Conservation (phyloP, 306 rosid genomes). For the Fragaria ananassa region DNA sequence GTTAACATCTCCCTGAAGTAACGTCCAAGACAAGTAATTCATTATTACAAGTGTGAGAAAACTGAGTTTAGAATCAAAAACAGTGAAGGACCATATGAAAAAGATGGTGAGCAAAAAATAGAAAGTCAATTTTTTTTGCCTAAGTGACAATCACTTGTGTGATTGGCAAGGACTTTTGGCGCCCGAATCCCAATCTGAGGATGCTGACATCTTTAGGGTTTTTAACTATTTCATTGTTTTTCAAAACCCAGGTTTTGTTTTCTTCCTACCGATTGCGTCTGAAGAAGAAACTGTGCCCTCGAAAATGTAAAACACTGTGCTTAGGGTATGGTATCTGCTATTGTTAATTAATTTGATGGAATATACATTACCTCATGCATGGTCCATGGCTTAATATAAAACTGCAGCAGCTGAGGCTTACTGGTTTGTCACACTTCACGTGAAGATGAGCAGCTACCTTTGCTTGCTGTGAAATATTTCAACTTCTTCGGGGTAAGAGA, state of each 20-base stretch:
- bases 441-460: slow-evolving; percentile 18
- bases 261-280: slow-evolving; percentile 39
- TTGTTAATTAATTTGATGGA: slow-evolving; percentile 33
- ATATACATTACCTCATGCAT: slow-evolving; percentile 40
- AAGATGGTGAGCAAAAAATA: slow-evolving; percentile 18
- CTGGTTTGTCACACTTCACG: slow-evolving; percentile 52
- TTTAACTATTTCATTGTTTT: slow-evolving; percentile 18
- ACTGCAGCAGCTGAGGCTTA: slow-evolving; percentile 32
- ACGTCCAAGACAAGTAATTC: slow-evolving; percentile 8
- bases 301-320: slow-evolving; percentile 24
- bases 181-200: slow-evolving; percentile 24
- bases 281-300: slow-evolving; percentile 35
- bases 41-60: slow-evolving; percentile 8
- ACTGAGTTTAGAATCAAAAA: slow-evolving; percentile 24
- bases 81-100: slow-evolving; percentile 1
- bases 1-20: not conserved
- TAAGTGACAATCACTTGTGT: slow-evolving; percentile 20
- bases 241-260: slow-evolving; percentile 22
- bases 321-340: not conserved
- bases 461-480: not conserved
- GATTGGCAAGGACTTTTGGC: slow-evolving; percentile 46
- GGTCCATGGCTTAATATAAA: slow-evolving; percentile 31
- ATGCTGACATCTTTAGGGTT: slow-evolving; percentile 40
- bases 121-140: slow-evolving; percentile 43
- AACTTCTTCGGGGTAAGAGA: not conserved